These are phyloP conservation scores for Elsinoe batatas DNA, from an alignment of 2,329 filamentous ascomycete species.

Conservation along the genomic window DNA sequence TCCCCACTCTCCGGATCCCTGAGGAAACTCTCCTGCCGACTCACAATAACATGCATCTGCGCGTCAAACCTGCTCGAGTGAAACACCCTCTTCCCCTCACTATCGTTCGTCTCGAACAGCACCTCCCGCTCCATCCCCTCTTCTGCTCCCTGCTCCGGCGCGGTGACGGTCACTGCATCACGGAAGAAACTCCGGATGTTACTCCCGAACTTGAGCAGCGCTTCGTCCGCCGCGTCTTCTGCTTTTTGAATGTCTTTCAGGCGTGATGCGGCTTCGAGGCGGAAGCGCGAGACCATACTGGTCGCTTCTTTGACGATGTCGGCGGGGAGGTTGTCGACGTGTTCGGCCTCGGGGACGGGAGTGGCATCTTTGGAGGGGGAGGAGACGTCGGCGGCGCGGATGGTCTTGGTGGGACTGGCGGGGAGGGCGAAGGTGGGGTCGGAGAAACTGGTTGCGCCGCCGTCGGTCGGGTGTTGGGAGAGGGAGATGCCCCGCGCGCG, in stretches of 20 bases:
- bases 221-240: conserved; percentile 93
- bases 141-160: conserved; percentile 47
- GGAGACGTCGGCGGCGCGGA: conserved; percentile 18
- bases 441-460: conserved; percentile 21
- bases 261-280: conserved; percentile 66
- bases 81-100: conserved; percentile 79
- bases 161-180: conserved; percentile 81
- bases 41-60: conserved; percentile 91
- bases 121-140: conserved; percentile 45
- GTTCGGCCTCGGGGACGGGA: conserved; percentile 16
- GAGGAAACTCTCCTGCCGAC: conserved; percentile 67
- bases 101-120: conserved; percentile 89
- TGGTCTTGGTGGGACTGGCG: neutral
- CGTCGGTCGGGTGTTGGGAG: conserved; percentile 25
- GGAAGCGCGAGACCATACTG: conserved; percentile 65
- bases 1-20: conserved; percentile 62
- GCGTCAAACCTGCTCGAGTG: conserved; percentile 92
- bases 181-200: conserved; percentile 83
- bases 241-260: conserved; percentile 83
- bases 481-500: conserved; percentile 67
- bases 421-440: conserved; percentile 18
- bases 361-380: neutral
- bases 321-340: conserved; percentile 37
- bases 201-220: conserved; percentile 78
- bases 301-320: conserved; percentile 48